Evolutionary conservation across 1,284 basidiomycete genomes (phyloP), one percentile per base, ranked within the genome.

Genomic region (Ceratobasidium sp.): DNA sequence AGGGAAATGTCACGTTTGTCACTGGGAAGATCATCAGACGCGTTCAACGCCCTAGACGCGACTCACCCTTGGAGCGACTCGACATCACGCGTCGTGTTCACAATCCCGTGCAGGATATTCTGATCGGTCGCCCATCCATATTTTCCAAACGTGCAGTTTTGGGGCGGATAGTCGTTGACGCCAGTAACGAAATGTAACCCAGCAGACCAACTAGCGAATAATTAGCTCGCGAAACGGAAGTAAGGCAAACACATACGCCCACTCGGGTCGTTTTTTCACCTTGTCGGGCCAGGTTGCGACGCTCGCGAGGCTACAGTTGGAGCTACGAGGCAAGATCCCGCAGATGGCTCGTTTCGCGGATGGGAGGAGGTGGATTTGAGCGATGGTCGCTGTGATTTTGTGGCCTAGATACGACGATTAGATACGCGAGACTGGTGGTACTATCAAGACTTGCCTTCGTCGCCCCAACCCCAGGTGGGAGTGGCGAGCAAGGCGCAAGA

Each of bases 311-410:
- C 94, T 90, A 82, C 95, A 95, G 25, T 83, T 81, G 1, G 84
- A 83, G 71, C 88, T 86, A 49, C 84, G 83, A 76, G 90, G 89
- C 79, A 97, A 90, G 76, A 88, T 85, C 13, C 79, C 83, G 81
- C 94, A 96, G 70, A 98, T 86, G 54, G 87, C 87, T 7, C 90
- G 87, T 70, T 92, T 87, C 0, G 93, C 91, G 1, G 86, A 86
- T 0, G 95, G 94, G 81, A 95, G 90, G 5, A 98, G 88, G 83
- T 97, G 91, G 73, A 96, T 94, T 83, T 98, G 94, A 0, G 96
- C 96, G 76, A 98, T 95, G 7, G 95, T 97, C 0, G 95, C 96
- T 0, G 96, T 90, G 62, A 97, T 93, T 85, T 97, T 92, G 80
- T 98, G 96, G 17, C 96, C 95, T 88, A 22, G 29, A 29, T 37